These are phyloP conservation scores for Cryptosporidium muris DNA, from an alignment of 169 alveolate genomes.

Conservation along the genomic window DNA sequence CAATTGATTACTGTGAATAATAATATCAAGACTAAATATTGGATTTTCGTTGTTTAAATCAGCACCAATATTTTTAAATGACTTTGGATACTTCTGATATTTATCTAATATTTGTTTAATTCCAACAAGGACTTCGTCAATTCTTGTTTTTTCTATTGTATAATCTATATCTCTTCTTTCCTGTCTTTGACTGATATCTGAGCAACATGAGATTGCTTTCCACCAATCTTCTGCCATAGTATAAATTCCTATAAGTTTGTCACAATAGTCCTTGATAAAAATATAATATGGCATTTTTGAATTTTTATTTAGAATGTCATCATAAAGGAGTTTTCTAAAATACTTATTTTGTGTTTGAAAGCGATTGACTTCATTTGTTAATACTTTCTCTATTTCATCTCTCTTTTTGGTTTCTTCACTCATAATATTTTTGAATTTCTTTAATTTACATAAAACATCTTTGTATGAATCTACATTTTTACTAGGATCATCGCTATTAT, in stretches of 20 bases:
- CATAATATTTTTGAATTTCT: conserved; percentile 29
- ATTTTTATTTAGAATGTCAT: conserved; percentile 29
- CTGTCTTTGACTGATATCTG: neutral
- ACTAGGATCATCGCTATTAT: neutral
- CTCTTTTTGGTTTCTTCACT: conserved; percentile 66
- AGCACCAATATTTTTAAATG: conserved; percentile 48
- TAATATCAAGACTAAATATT: conserved; percentile 17
- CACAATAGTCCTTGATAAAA: conserved; percentile 12
- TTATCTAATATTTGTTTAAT: conserved; percentile 55
- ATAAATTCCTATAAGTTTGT: conserved; percentile 42
- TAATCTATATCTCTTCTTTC: conserved; percentile 60
- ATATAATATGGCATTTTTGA: conserved; percentile 27
- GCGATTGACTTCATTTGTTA: conserved; percentile 17
- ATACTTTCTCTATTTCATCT: conserved; percentile 54
- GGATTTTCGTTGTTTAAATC: conserved; percentile 1
- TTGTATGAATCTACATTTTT: neutral
- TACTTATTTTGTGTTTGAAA: conserved; percentile 33
- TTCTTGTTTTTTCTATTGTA: conserved; percentile 67
- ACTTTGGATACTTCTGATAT: conserved; percentile 56
- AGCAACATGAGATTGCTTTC: conserved; percentile 31
- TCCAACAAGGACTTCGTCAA: conserved; percentile 24
- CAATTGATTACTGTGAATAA: conserved; percentile 47
- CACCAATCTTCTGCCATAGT: conserved; percentile 65
- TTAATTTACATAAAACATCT: conserved; percentile 8
- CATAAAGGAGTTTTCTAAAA: conserved; percentile 25